Evolutionary conservation across 495 filamentous ascomycete species (phyloP), one percentile per base, ranked within the genome.

Genomic region (Aspergillus incahuasiensis): DNA sequence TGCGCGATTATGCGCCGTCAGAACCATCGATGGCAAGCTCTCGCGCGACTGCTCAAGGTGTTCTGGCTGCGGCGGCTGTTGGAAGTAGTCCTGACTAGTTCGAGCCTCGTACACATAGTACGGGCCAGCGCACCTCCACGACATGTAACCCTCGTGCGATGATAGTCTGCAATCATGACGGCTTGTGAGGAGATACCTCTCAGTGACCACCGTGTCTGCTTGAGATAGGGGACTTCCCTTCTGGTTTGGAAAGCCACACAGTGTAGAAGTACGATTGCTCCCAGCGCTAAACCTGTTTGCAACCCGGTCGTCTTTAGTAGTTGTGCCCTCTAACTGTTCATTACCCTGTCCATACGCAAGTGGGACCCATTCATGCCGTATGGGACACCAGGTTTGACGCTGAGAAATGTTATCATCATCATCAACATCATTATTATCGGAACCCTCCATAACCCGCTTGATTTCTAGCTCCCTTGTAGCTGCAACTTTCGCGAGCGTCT

Each of bases 401-500:
- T 11, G 32, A 15, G 32, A 35, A 12, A 5, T 35, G 12, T 35
- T 11, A 35, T 18, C 16, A n/a, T 11, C 25, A 24, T 32, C 25
- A 6, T 15, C 38, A 25, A 9, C 16, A n/a, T 11, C 25, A 24
- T 32, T 20, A 6, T 15, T 28, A 25, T 12, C 8, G 49, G 20
- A 2, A 35, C 30, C 42, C 48, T 20, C 40, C 20, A 12, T 21
- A 15, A 21, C n/a, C 16, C n/a, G 18, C 22, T 19, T 5, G 55
- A 15, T 13, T n/a, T 49, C 46, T 21, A 48, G 28, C 34, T 61
- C 51, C 22, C 35, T 48, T 3, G 39, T 20, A 5, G 35, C 53
- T 9, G 56, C 40, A 3, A 56, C 19, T 41, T 28, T 57, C 1
- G 24, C 47, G 22, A 58, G 42, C 49, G 55, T 54, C 45, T 57